phyloP scores from a whole-genome alignment of 106 monocot genomes.

The Hemerocallis citrina region DNA sequence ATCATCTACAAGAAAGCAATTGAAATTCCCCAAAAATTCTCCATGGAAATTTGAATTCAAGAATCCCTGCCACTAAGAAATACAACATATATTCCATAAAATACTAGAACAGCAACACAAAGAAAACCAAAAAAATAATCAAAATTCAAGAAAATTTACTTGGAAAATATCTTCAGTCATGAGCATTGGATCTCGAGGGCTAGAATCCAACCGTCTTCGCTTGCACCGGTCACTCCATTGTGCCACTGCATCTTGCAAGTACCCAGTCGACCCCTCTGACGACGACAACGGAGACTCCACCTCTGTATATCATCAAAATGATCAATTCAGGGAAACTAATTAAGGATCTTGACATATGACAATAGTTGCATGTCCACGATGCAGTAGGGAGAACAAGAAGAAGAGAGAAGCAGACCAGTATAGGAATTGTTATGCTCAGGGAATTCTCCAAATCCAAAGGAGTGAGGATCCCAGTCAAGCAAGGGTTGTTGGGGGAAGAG shows the following conservation, averaged over 20 bases:
- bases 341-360: not conserved
- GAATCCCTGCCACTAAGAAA: slow-evolving; percentile 44
- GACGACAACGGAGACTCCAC: slow-evolving; percentile 6
- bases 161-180: slow-evolving; percentile 31
- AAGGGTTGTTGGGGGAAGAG: slow-evolving; percentile 1
- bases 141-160: slow-evolving; percentile 7
- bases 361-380: not conserved
- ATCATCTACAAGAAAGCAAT: not conserved
- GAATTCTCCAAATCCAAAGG: slow-evolving; percentile 7
- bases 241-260: slow-evolving; percentile 39
- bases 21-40: slow-evolving; percentile 12
- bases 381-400: not conserved
- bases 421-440: not conserved
- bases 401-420: not conserved
- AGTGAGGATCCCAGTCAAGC: slow-evolving; percentile 2
- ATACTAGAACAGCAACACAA: not conserved
- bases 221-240: slow-evolving; percentile 30
- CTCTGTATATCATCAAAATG: not conserved
- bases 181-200: not conserved
- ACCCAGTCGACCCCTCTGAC: slow-evolving; percentile 25
- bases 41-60: slow-evolving; percentile 38
- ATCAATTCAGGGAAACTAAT: too few species aligned
- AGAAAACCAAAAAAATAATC: not conserved
- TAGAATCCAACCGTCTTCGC: slow-evolving; percentile 13
- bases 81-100: not conserved